Base-by-base conservation (phyloP, 129 eudicot genomes). In the Flaveria brownii region DNA sequence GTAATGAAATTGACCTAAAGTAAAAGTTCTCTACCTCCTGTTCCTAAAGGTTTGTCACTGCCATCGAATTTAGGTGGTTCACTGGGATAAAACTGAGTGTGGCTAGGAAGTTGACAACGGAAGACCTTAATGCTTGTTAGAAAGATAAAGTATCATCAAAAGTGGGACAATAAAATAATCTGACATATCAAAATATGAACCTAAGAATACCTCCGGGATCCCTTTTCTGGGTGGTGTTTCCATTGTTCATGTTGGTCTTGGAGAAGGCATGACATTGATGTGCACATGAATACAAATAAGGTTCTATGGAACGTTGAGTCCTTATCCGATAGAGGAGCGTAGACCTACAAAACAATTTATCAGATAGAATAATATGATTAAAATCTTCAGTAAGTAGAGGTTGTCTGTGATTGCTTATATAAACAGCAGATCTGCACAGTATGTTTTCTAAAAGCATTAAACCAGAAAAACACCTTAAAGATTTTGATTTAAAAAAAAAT, bases 211-310 rank as follows among this genome's bases (percentile, higher is more conserved):
- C 98, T 88, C 79, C 98, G 55, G 71, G 83, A 84, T 65, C 88
- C 81, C 60, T 75, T 88, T 46, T 91, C 87, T 36, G 83, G 82
- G 77, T 78, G 80, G 66, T 80, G 87, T 80, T 89, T 93, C 97
- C 90, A 86, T 82, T 94, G 98, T 75, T 88, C 96, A 75, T 91
- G 97, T 72, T 88, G 98, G 75, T 93, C 97, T 77, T 81, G 82
- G 30, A 85, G 84, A 45, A 93, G 98, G 79, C 97, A 93, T 51
- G 85, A 30, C 98, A 90, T 90, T 49, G 96, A 90, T 1, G 88
- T 75, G 50, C 98, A 93, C 92, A 88, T 93, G 73, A 93, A 93
- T 14, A 93, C 75, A 73, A 47, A 93, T 80, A 93, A 77, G 14
- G 87, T 81, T 28, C 98, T 87, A 70, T 90, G 98, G 67, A 88